Evolutionary conservation across 192 early-diverging fungal species (phyloP).

Genomic region (Anaeromyces robustus): DNA sequence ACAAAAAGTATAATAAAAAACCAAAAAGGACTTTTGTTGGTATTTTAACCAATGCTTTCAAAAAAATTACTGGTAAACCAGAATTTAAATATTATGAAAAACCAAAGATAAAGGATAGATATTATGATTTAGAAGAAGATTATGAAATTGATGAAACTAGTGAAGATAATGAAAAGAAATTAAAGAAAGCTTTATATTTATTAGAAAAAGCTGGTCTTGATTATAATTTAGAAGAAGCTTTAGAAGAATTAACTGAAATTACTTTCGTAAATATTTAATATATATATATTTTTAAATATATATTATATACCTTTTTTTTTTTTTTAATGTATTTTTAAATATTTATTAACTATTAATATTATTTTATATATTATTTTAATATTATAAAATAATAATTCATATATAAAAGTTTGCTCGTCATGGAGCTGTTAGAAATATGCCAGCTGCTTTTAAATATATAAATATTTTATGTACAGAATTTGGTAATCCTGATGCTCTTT

Average conservation of each 20-base stretch:
- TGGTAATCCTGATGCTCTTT: constrained; percentile 72
- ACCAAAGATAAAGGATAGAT: neutral
- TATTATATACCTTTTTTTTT: neutral
- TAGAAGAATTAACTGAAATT: neutral
- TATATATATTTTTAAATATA: neutral
- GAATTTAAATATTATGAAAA: neutral
- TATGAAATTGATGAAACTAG: neutral
- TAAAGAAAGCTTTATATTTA: neutral
- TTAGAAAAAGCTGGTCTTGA: neutral
- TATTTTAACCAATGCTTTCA: neutral
- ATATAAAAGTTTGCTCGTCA: neutral
- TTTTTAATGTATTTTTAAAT: neutral
- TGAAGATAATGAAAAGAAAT: neutral
- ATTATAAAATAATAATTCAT: too few species aligned
- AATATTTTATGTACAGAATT: neutral
- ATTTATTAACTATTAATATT: neutral
- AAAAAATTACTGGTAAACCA: neutral
- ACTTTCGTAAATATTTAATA: neutral
- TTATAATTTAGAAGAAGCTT: neutral
- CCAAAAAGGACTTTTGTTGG: neutral
- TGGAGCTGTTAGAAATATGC: neutral
- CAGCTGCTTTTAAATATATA: neutral
- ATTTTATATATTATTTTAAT: neutral
- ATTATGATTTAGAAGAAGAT: neutral
- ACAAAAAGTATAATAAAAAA: neutral